Evolutionary conservation across 768 basidiomycete genomes (phyloP).

Genomic region (Mycena maculata): DNA sequence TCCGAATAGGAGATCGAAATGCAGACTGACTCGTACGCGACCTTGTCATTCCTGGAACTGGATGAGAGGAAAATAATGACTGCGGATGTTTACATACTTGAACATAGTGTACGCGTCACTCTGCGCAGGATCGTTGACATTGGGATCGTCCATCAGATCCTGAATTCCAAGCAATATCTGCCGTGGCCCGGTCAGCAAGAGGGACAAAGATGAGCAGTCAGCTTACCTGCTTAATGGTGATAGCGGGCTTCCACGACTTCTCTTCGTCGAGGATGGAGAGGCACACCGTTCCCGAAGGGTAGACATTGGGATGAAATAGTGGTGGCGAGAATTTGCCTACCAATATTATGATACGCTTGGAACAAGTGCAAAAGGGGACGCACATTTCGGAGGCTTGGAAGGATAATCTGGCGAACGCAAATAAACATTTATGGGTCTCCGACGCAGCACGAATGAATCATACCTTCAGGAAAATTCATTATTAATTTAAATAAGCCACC

Average conservation of each 20-base stretch:
- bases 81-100: slow-evolving; percentile 71
- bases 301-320: slow-evolving; percentile 98
- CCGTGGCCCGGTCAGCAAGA: slow-evolving; percentile 12
- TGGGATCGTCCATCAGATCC: slow-evolving; percentile 94
- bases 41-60: slow-evolving; percentile 84
- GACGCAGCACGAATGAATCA: background rate
- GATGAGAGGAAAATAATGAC: slow-evolving; percentile 24
- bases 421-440: background rate
- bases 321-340: slow-evolving; percentile 97
- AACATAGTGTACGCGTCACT: slow-evolving; percentile 99
- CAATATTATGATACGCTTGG: background rate
- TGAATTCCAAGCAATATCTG: slow-evolving; percentile 97
- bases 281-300: slow-evolving; percentile 98
- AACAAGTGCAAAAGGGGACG: background rate
- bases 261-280: slow-evolving; percentile 98
- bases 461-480: slow-evolving; percentile 98
- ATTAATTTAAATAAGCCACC: slow-evolving; percentile 93
- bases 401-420: slow-evolving; percentile 79
- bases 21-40: slow-evolving; percentile 85
- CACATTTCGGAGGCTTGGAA: slow-evolving; percentile 95
- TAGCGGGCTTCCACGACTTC: slow-evolving; percentile 98
- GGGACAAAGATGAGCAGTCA: background rate
- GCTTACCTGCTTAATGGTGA: slow-evolving; percentile 96
- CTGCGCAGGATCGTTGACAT: slow-evolving; percentile 97
- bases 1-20: slow-evolving; percentile 14